Evolutionary conservation across 2,329 filamentous ascomycete genomes (phyloP).

Genomic region (Sporothrix mexicana): DNA sequence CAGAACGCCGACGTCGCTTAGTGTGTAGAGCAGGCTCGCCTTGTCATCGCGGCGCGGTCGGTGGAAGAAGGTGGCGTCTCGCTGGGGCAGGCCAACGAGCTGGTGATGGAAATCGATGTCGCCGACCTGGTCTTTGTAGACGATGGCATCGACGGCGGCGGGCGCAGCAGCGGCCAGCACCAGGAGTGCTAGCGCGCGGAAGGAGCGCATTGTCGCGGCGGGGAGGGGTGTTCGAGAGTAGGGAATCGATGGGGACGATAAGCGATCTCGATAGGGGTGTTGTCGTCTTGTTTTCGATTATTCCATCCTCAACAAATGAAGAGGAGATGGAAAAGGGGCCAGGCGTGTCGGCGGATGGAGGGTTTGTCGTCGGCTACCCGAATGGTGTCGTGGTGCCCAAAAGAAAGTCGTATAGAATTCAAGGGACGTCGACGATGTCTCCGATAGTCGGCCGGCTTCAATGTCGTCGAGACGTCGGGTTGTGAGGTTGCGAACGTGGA

Average conservation of each 20-base stretch:
- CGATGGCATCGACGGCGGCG: slow-evolving; percentile 59
- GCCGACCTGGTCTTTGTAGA: slow-evolving; percentile 90
- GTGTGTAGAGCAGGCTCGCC: slow-evolving; percentile 87
- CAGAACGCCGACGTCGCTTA: slow-evolving; percentile 82
- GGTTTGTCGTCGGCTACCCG: too few species aligned
- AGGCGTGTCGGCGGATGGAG: too few species aligned
- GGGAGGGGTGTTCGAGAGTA: neutral
- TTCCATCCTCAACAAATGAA: neutral
- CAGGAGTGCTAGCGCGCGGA: slow-evolving; percentile 28
- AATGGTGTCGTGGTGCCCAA: too few species aligned
- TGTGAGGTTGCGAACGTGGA: neutral
- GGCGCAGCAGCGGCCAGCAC: slow-evolving; percentile 35
- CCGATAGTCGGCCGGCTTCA: neutral
- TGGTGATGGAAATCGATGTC: slow-evolving; percentile 92
- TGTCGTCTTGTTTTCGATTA: slow-evolving; percentile 5
- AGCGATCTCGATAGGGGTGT: neutral
- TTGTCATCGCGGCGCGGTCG: slow-evolving; percentile 80
- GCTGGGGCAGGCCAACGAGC: slow-evolving; percentile 81
- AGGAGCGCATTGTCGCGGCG: slow-evolving; percentile 28
- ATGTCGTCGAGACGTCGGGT: slow-evolving; percentile 5
- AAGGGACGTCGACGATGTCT: neutral
- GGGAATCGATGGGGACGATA: neutral
- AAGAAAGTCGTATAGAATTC: too few species aligned
- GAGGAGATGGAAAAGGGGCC: neutral
- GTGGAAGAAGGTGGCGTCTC: slow-evolving; percentile 92